phyloP scores from a whole-genome alignment of 345 rosid species.

The Populus pruinosa region DNA sequence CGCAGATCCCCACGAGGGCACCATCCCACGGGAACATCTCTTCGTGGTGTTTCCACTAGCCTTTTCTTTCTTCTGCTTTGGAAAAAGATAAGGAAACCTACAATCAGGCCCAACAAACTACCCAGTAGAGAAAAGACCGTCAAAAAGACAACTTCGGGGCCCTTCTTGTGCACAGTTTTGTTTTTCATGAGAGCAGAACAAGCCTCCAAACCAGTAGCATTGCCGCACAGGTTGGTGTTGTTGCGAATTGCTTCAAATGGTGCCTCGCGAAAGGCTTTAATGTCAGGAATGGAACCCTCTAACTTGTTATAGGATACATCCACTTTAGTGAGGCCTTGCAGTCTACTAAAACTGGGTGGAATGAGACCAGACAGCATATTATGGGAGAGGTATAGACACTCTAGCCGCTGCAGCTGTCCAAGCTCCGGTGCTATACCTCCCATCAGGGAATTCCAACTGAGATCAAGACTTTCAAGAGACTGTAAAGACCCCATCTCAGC shows the following conservation, averaged over 20 bases:
- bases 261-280: constrained; percentile 15
- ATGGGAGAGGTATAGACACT: background rate
- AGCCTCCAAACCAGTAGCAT: constrained; percentile 7
- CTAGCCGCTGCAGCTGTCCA: background rate
- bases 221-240: constrained; percentile 18
- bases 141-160: background rate
- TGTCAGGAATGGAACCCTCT: constrained; percentile 11
- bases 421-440: constrained; percentile 6
- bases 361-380: constrained; percentile 8
- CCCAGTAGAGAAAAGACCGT: background rate
- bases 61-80: background rate
- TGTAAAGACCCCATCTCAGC: background rate
- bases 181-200: background rate
- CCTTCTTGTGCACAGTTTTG: background rate
- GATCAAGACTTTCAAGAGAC: constrained; percentile 10
- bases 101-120: background rate
- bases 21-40: background rate
- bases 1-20: background rate
- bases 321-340: constrained; percentile 6
- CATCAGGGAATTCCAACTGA: constrained; percentile 11
- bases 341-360: background rate
- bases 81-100: background rate
- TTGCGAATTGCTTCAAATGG: constrained; percentile 11
- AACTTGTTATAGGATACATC: constrained; percentile 16
- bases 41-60: background rate